Evolutionary conservation across 495 filamentous ascomycete species (phyloP), one percentile per base, ranked within the genome.

Genomic region (Friedmanniomyces endolithicus): DNA sequence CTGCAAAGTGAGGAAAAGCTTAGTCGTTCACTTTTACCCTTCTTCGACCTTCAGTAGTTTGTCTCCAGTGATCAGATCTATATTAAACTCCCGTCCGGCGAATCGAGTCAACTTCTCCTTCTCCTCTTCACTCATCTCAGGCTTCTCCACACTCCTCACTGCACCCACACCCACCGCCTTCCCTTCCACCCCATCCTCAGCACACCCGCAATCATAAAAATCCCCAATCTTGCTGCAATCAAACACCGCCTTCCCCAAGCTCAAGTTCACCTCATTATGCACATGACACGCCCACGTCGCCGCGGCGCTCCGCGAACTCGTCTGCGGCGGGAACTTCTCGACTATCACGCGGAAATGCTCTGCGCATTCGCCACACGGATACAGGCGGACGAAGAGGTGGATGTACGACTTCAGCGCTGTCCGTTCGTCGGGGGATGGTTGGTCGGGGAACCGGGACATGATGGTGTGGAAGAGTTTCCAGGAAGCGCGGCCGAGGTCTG

Each of bases 381-480:
- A 98, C 7, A 98, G 71, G 37, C 92, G 81, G 25, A 88, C 85
- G 62, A 97, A 97, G 1, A 98, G 78, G 65, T 87, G 81, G 59
- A 98, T 82, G 70, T 85, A 97, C 6, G 84, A 84, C 58, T 82
- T 79, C 37, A 98, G 74, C 1, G 94, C 87, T 39, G 84, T 76
- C 53, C 85, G 83, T 64, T 98, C 89, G 59, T 95, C 88, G 50
- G 76, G 66, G 0, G 84, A 85, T 0, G 92, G 90, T 52, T 84
- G 77, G 60, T 90, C 86, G 39, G 92, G 94, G 71, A 90, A 98
- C 52, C 89, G 83, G 34, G 88, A 85, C 78, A 97, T 88, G 67
- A 87, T 92, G 0, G 94, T 98, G 70, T 98, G 92, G 64, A 98
- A 80, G 60, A 95, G 81, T 64, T 90, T 88, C 90, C 88, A 95